phyloP scores from a whole-genome alignment of 305 asterid genomes.

The Nicotiana rustica region DNA sequence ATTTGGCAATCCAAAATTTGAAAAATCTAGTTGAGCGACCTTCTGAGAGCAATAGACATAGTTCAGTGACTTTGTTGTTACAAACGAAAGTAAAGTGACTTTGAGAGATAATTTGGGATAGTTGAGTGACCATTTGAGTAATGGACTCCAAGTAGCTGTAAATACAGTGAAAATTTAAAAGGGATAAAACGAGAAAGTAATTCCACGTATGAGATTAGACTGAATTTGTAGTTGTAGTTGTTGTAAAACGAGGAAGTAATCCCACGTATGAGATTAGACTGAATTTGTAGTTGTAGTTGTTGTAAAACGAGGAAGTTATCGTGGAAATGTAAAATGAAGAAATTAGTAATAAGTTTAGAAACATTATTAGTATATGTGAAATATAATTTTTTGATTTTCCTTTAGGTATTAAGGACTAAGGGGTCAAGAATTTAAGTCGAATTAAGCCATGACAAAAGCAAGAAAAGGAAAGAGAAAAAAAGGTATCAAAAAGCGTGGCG shows the following conservation, averaged over 20 bases:
- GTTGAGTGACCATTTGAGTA: too few species aligned
- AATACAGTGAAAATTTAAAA: neutral
- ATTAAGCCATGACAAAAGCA: conserved; percentile 3
- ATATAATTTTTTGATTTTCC: neutral
- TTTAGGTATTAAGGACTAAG: neutral
- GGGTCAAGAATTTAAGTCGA: neutral
- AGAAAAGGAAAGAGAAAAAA: neutral
- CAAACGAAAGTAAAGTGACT: too few species aligned
- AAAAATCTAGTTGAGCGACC: too few species aligned
- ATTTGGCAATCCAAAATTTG: too few species aligned
- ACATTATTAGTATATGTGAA: neutral
- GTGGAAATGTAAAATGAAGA: neutral
- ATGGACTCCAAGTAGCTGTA: neutral
- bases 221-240: too few species aligned
- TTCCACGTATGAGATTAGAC: too few species aligned
- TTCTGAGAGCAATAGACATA: too few species aligned
- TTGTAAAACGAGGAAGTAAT: neutral
- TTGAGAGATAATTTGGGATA: too few species aligned
- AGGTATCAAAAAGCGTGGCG: neutral
- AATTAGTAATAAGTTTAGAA: neutral
- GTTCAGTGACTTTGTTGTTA: too few species aligned
- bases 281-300: too few species aligned
- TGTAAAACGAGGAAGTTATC: neutral
- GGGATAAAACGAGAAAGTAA: neutral
- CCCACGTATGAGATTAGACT: too few species aligned